Base-by-base conservation (phyloP, 352 stramenopile species). In the Pythium monospermum region DNA sequence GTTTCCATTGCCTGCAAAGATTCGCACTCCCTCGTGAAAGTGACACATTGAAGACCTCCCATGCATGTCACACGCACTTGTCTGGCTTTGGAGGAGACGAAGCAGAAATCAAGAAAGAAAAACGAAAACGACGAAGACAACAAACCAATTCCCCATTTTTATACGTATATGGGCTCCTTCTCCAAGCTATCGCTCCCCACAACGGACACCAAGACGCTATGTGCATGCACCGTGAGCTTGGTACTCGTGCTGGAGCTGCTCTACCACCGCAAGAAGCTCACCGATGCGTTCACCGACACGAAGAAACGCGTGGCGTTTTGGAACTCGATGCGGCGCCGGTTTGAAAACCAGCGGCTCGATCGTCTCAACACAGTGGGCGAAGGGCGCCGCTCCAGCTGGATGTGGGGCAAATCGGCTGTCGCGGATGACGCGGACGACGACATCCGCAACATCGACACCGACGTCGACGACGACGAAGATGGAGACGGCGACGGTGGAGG, bases 291-390 rank as follows among this genome's bases (percentile, higher is more conserved):
- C 48, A 62, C 46, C 39, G 52, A 67, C 27, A 61, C 64, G 35
- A 70, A 66, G 56, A 83, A 82, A 54, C 72, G 74, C 23, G 40
- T 85, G 51, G 53, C 85, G 42, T 74, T 90, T 54, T 83, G 73
- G 59, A 73, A 73, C 33, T 85, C 72, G 26, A 87, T 90, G 74
- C 76, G 79, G 37, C 79, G 79, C 19, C 79, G 79, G 36, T 90
- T 84, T 46, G 76, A 78, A 49, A 86, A 83, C 53, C 79, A 83
- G 52, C 76, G 76, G 2, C 65, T 90, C 53, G 76, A 83, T 46
- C 73, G 76, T 2, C 72, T 90, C 48, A 87, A 76, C 50, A 81
- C 69, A 18, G 54, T 87, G 32, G 68, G 72, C 25, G 70, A 86
- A 38, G 73, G 71, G 43, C 74, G 74, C 49, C 83, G 72, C 53